Evolutionary conservation across 2,329 filamentous ascomycete species (phyloP).

Genomic region (Fusarium hainanense): DNA sequence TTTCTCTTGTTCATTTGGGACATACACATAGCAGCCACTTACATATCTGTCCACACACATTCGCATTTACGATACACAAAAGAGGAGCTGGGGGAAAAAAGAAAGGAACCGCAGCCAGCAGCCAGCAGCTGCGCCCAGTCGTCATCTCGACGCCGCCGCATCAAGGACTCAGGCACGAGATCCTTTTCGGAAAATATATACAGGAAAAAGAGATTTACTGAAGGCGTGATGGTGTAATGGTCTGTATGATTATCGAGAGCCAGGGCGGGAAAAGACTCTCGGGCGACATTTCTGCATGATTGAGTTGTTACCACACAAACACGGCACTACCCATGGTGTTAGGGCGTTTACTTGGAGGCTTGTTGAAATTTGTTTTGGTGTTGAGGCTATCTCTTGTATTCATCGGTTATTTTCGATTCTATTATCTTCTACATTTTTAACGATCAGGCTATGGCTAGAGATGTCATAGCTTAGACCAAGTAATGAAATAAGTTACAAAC

Average conservation of each 20-base stretch:
- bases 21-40: conserved; percentile 19
- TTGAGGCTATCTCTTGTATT: conserved; percentile 5
- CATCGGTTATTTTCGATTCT: background rate
- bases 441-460: background rate
- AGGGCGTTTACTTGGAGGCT: conserved; percentile 19
- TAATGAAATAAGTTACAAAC: conserved; percentile 16
- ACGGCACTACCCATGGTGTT: conserved; percentile 6
- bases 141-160: conserved; percentile 16
- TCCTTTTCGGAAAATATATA: conserved; percentile 14
- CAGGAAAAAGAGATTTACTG: conserved; percentile 6
- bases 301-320: conserved; percentile 32
- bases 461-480: background rate
- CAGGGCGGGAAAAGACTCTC: conserved; percentile 11
- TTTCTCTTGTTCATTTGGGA: conserved; percentile 16
- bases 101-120: conserved; percentile 10
- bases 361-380: conserved; percentile 2
- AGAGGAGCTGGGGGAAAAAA: conserved; percentile 28
- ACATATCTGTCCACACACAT: conserved; percentile 40
- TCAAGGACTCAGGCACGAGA: conserved; percentile 16
- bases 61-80: conserved; percentile 28
- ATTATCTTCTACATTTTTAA: conserved; percentile 11
- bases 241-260: conserved; percentile 33
- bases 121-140: conserved; percentile 15
- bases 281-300: conserved; percentile 26
- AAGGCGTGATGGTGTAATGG: conserved; percentile 30